Conservation (phyloP, 148 eudicot genomes). For the Camellia japonica region DNA sequence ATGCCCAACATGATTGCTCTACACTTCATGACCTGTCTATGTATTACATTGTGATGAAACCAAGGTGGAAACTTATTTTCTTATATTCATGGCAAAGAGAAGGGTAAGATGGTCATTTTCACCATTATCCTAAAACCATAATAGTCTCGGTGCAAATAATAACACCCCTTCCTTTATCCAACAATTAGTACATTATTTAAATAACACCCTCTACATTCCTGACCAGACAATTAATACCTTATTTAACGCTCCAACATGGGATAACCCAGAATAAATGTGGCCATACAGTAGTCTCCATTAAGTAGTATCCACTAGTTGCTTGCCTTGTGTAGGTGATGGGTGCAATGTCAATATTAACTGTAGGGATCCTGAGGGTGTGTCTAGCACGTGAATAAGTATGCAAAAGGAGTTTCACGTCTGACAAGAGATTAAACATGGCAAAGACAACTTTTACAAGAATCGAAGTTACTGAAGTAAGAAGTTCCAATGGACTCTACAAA, state of each 20-base stretch:
- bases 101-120: background rate
- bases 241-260: background rate
- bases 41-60: background rate
- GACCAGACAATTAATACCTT: background rate
- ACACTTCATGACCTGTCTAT: background rate
- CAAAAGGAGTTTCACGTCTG: background rate
- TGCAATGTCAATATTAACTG: constrained; percentile 7
- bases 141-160: background rate
- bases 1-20: background rate
- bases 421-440: background rate
- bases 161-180: background rate
- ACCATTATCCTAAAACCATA: background rate
- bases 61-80: background rate
- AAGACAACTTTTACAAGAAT: background rate
- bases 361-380: background rate
- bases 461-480: background rate
- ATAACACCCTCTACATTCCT: background rate
- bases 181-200: background rate
- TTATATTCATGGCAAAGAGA: background rate
- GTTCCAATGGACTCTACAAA: background rate
- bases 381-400: background rate
- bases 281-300: background rate
- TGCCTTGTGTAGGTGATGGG: background rate
- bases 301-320: background rate
- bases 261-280: background rate